A percentile compares a stretch with the other conserved stretches of the same genome.
Evolutionary conservation across 2,329 filamentous ascomycete genomes (phyloP).

Genomic region (Alternaria metachromatica): DNA sequence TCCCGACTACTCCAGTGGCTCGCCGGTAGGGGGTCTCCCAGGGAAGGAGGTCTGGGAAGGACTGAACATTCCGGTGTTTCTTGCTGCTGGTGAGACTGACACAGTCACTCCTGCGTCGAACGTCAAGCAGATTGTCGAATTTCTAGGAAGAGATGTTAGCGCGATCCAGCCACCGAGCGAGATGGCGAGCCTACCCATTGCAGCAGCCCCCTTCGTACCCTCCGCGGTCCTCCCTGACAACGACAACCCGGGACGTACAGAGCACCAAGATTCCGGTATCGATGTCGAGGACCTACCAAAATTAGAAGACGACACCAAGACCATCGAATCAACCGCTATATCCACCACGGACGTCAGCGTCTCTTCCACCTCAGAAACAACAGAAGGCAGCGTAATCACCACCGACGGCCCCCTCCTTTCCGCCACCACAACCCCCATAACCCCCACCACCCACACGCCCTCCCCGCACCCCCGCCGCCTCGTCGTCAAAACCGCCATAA

Average conservation of each 20-base stretch:
- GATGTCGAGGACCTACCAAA: conserved; percentile 38
- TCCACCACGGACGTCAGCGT: conserved; percentile 26
- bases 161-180: conserved; percentile 39
- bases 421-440: background rate
- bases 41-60: conserved; percentile 74
- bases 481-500: conserved; percentile 70
- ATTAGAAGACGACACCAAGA: conserved; percentile 22
- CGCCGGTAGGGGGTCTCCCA: conserved; percentile 69
- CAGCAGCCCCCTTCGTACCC: conserved; percentile 58
- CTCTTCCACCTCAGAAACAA: conserved; percentile 35
- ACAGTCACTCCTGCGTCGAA: conserved; percentile 75
- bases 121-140: conserved; percentile 69
- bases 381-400: conserved; percentile 37
- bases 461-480: conserved; percentile 38
- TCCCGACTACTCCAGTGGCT: conserved; percentile 63
- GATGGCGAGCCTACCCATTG: conserved; percentile 54
- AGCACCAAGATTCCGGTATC: conserved; percentile 45
- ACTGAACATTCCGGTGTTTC: conserved; percentile 74
- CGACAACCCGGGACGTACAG: conserved; percentile 24
- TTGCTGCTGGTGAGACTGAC: conserved; percentile 81
- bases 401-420: conserved; percentile 15
- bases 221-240: conserved; percentile 24
- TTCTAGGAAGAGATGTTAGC: conserved; percentile 48
- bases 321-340: conserved; percentile 19
- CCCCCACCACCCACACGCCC: conserved; percentile 18